Conservation (phyloP, 108 stramenopile genomes). For the Stephanodiscus minutulus region DNA sequence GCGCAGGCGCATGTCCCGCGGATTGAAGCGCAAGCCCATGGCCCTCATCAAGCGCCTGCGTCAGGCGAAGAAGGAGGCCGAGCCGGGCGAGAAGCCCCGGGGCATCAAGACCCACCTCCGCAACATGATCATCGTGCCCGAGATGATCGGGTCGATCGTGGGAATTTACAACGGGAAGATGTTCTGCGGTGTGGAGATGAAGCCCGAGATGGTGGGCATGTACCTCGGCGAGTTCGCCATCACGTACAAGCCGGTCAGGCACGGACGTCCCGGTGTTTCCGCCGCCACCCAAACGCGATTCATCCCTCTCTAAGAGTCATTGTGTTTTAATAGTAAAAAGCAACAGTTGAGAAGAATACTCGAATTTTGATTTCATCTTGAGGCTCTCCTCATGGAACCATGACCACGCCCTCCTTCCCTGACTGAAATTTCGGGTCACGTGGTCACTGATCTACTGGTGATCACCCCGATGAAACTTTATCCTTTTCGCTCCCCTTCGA, state of each 20-base stretch:
- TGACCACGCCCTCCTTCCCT: background rate
- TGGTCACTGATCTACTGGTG: too few relatives aligned
- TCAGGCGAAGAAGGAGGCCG: conserved; percentile 99
- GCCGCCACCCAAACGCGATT: conserved; percentile 97
- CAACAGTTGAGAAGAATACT: background rate
- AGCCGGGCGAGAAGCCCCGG: conserved; percentile 96
- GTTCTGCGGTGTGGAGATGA: conserved; percentile 99
- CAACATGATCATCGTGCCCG: conserved; percentile 99
- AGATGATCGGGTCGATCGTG: conserved; percentile 99
- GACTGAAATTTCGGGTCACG: too few relatives aligned
- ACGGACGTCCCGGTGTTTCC: conserved; percentile 99
- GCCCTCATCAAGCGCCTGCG: conserved; percentile 98
- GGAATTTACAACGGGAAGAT: conserved; percentile 99
- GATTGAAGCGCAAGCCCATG: conserved; percentile 98
- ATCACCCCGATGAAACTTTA: too few relatives aligned
- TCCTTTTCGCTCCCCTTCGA: too few relatives aligned
- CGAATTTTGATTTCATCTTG: too few relatives aligned
- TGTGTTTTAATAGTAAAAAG: conserved; percentile 27
- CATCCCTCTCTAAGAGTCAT: conserved; percentile 93
- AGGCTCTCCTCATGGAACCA: too few relatives aligned
- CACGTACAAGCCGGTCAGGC: conserved; percentile 98
- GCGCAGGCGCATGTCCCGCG: conserved; percentile 98
- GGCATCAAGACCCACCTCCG: conserved; percentile 99
- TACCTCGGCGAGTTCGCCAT: conserved; percentile 99
- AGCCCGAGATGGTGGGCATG: conserved; percentile 99